Evolutionary conservation across 2,329 filamentous ascomycete species (phyloP), one percentile per base, ranked within the genome.

Genomic region (Sphaerulina musiva): DNA sequence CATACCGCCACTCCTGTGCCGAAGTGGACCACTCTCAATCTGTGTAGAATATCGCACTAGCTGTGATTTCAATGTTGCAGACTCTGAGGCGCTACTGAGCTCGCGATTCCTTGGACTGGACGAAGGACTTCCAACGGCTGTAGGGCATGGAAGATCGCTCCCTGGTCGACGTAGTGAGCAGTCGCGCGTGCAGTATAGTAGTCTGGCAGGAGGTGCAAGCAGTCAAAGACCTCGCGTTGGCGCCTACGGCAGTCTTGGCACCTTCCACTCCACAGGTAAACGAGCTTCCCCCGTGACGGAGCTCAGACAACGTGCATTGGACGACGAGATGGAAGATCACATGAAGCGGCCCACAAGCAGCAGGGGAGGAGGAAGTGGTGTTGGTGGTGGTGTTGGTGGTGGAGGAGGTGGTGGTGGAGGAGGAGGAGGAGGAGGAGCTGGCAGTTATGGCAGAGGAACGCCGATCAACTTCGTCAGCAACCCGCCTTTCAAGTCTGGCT

Each of bases 401-500:
- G 32, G 32, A 4, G 32, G 34, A 38, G 34, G 34, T 2, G 46
- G 32, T 41, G 48, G 55, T 32, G 32, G 32, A 4, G 32, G 32
- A 3, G 32, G 8, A 36, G 32, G 32, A 9, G 34, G 34, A 38
- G 34, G 34, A 38, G 34, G 34, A 38, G 34, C 34, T 8, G 34
- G 34, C 10, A 38, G 34, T 38, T 4, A 38, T 9, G 12, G 34
- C 34, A 54, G 54, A 31, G 49, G 59, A 29, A 46, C 56, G 20
- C 59, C 60, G 12, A 63, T 82, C 89, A 50, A 85, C 87, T 6
- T 96, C 89, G 0, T 95, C 20, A 95, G 89, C 0, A 95, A 96
- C 65, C 89, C 95, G 63, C 91, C 92, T 0, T 98, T 98, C 76
- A 98, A 98, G 72, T 89, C 91, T 11, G 92, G 92, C 9, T 95